phyloP scores from a whole-genome alignment of 2,329 filamentous ascomycete species.

The Spiromastix sp. region DNA sequence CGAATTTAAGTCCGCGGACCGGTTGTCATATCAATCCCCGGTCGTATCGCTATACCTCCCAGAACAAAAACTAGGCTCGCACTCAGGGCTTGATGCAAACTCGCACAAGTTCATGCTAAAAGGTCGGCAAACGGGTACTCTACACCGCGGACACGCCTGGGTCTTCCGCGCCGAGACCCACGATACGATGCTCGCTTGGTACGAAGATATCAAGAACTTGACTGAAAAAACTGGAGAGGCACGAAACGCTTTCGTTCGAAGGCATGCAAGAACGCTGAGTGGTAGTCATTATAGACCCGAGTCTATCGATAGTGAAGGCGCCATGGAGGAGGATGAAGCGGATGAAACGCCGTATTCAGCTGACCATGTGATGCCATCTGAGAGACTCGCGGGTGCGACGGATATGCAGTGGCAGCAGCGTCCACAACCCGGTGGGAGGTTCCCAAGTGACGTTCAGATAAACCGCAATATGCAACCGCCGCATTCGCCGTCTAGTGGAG shows the following conservation, averaged over 20 bases:
- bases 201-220: slow-evolving; percentile 79
- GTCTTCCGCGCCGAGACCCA: slow-evolving; percentile 59
- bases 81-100: slow-evolving; percentile 68
- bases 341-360: slow-evolving; percentile 57
- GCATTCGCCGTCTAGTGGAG: slow-evolving; percentile 69
- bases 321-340: slow-evolving; percentile 63
- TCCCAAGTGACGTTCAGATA: slow-evolving; percentile 87
- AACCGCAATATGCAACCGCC: slow-evolving; percentile 75
- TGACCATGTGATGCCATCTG: slow-evolving; percentile 33
- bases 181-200: slow-evolving; percentile 97
- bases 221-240: slow-evolving; percentile 85
- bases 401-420: slow-evolving; percentile 48
- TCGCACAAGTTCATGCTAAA: slow-evolving; percentile 98
- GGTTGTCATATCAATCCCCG: slow-evolving; percentile 67
- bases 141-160: slow-evolving; percentile 72
- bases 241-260: slow-evolving; percentile 74
- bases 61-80: slow-evolving; percentile 90
- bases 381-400: slow-evolving; percentile 26
- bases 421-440: slow-evolving; percentile 87
- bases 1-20: slow-evolving; percentile 98
- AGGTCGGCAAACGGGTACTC: slow-evolving; percentile 80
- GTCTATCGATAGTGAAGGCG: slow-evolving; percentile 64
- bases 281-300: slow-evolving; percentile 47
- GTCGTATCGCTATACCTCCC: slow-evolving; percentile 94
- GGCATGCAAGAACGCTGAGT: slow-evolving; percentile 69